A percentile compares a stretch with the other conserved stretches of the same genome.
Conservation (phyloP, 768 basidiomycete species). For the Hericium alpestre region DNA sequence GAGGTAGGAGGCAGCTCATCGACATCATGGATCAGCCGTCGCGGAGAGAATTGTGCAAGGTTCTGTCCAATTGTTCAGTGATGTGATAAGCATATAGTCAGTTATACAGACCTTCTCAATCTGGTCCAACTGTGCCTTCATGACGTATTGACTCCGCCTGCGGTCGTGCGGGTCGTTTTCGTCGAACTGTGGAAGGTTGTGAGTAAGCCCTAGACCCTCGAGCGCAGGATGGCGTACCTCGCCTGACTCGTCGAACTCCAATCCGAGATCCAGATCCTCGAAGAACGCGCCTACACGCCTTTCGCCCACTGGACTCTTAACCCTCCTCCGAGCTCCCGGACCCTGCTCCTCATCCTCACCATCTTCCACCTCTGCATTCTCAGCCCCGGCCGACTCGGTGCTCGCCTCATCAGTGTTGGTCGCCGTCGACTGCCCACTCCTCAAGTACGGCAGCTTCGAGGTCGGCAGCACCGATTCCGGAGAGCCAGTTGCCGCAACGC, state of each 20-base stretch:
- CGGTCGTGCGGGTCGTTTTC: conserved; percentile 64
- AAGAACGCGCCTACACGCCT: conserved; percentile 37
- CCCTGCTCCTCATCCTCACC: conserved; percentile 2
- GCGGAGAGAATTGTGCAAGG: conserved; percentile 59
- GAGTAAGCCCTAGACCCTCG: neutral
- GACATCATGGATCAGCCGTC: conserved; percentile 18
- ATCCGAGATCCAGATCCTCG: conserved; percentile 34
- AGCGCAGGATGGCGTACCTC: conserved; percentile 15
- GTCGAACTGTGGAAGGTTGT: conserved; percentile 38
- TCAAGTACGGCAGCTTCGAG: conserved; percentile 37
- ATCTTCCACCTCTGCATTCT: conserved; percentile 5
- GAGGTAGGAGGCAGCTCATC: neutral
- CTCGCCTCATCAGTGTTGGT: conserved; percentile 1
- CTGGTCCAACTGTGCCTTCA: conserved; percentile 69
- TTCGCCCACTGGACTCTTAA: conserved; percentile 28
- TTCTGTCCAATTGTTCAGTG: conserved; percentile 26
- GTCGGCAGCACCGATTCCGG: conserved; percentile 27
- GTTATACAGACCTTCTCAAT: conserved; percentile 51
- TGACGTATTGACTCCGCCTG: conserved; percentile 61
- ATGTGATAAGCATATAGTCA: neutral
- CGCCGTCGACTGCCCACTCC: conserved; percentile 16
- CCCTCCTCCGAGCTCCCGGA: conserved; percentile 14
- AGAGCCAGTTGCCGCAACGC: conserved; percentile 26
- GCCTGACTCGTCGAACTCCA: conserved; percentile 32
- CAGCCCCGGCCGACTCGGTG: conserved; percentile 8